Evolutionary conservation across 257 asterid species (phyloP).

Genomic region (Echium plantagineum): DNA sequence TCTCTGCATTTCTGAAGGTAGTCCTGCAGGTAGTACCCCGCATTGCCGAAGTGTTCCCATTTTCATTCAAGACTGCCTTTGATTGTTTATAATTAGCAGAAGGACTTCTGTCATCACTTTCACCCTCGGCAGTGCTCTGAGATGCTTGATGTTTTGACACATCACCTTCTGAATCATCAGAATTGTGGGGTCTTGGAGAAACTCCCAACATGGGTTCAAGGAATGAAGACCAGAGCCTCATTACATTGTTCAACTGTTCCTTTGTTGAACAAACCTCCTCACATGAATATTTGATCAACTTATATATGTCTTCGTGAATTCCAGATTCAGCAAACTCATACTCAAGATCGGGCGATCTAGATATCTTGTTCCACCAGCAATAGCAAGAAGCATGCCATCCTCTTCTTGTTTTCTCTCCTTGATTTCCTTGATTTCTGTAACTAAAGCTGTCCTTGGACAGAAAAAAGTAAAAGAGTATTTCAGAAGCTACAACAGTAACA

Average conservation of each 20-base stretch:
- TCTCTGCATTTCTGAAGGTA: too few species aligned
- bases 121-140: constrained; percentile 25
- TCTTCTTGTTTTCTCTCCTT: too few species aligned
- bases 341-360: constrained; percentile 60
- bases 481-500: too few species aligned
- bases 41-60: constrained; percentile 26
- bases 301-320: constrained; percentile 73
- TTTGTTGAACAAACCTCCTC: constrained; percentile 91
- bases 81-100: constrained; percentile 42
- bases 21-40: too few species aligned
- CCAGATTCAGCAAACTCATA: constrained; percentile 63
- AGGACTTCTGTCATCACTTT: constrained; percentile 44
- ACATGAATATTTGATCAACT: constrained; percentile 74
- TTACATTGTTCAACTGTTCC: constrained; percentile 69
- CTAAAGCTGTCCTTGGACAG: too few species aligned
- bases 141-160: constrained; percentile 25
- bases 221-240: constrained; percentile 80
- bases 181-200: constrained; percentile 36
- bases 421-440: too few species aligned
- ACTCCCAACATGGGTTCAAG: too few species aligned
- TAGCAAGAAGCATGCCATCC: constrained; percentile 56
- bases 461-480: too few species aligned
- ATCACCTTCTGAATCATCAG: constrained; percentile 32
- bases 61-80: constrained; percentile 45
- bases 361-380: constrained; percentile 79